Conservation (phyloP, 2,329 filamentous ascomycete genomes). For the Gnomoniopsis smithogilvyi region DNA sequence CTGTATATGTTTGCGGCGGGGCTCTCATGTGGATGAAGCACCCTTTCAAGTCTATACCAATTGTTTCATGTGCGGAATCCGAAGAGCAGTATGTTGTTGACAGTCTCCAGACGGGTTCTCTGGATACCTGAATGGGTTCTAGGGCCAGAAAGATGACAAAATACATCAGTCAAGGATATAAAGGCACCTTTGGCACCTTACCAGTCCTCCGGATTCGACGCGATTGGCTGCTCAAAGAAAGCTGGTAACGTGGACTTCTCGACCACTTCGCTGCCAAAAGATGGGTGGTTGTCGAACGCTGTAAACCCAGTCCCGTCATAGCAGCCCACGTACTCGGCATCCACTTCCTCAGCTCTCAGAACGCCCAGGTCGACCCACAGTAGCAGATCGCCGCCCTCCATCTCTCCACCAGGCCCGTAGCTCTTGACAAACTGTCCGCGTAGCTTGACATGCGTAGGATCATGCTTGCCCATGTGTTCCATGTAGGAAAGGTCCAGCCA, state of each 20-base stretch:
- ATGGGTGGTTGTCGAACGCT: not conserved
- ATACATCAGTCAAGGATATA: too few species aligned
- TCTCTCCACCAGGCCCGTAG: not conserved
- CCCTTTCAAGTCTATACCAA: too few species aligned
- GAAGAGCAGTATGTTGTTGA: too few species aligned
- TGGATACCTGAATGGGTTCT: too few species aligned
- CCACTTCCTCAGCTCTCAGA: not conserved
- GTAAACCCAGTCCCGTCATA: not conserved
- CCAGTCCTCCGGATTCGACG: not conserved
- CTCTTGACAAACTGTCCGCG: not conserved
- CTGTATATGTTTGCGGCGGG: too few species aligned
- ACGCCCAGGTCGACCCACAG: not conserved
- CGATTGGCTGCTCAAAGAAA: not conserved
- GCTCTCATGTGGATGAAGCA: too few species aligned
- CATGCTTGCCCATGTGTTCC: not conserved
- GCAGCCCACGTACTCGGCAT: slow-evolving; percentile 2
- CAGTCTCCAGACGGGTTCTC: too few species aligned
- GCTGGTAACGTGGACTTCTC: not conserved
- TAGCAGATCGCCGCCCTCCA: not conserved
- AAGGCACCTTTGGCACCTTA: not conserved
- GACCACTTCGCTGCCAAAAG: not conserved
- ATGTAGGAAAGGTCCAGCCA: not conserved
- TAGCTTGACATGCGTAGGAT: not conserved
- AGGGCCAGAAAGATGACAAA: too few species aligned
- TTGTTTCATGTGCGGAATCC: too few species aligned